phyloP scores from a whole-genome alignment of 2,329 filamentous ascomycete species.

The Lachnellula suecica region DNA sequence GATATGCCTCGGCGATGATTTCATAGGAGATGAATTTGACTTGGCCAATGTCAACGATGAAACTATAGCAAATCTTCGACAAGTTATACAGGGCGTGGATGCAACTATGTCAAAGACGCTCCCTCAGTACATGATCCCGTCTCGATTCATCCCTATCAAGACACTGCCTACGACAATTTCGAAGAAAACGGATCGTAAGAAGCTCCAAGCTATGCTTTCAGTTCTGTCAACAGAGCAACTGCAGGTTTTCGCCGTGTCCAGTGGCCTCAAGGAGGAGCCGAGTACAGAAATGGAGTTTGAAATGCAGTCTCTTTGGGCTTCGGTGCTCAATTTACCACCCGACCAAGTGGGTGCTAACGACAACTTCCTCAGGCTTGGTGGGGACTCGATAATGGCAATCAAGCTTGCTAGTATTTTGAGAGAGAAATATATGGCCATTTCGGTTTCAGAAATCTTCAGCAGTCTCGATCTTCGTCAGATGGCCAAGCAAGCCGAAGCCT shows the following conservation, averaged over 20 bases:
- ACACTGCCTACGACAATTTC: slow-evolving; percentile 28
- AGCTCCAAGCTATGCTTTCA: too few relatives aligned
- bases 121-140: slow-evolving; percentile 33
- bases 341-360: slow-evolving; percentile 38
- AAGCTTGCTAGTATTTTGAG: too few relatives aligned
- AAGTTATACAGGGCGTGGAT: too few relatives aligned
- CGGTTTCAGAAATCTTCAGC: slow-evolving; percentile 27
- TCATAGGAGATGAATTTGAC: neutral
- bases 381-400: too few relatives aligned
- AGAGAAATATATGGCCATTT: too few relatives aligned
- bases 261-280: too few relatives aligned
- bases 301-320: too few relatives aligned
- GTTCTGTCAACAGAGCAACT: too few relatives aligned
- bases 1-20: neutral
- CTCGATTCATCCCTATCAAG: slow-evolving; percentile 26
- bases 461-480: neutral
- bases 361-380: slow-evolving; percentile 36
- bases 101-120: slow-evolving; percentile 33
- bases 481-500: neutral
- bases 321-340: slow-evolving; percentile 39
- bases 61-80: neutral
- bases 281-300: too few relatives aligned
- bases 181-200: slow-evolving; percentile 32
- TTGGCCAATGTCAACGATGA: neutral
- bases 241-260: too few relatives aligned